Evolutionary conservation across 2,329 filamentous ascomycete species (phyloP).

Genomic region (Passalora sequoiae): DNA sequence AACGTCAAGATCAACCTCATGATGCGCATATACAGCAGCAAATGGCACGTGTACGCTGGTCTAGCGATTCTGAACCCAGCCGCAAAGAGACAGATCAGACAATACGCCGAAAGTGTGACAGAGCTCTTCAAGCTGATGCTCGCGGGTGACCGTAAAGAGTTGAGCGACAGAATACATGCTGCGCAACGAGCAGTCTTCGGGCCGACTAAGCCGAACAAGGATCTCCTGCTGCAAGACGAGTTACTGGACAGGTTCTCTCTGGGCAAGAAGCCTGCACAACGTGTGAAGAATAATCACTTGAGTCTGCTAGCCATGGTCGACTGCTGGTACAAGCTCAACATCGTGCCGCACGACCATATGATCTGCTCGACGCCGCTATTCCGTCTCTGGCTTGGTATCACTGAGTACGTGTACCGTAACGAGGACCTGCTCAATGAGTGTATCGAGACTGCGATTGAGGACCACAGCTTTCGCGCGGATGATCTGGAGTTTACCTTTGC

Average conservation of each 20-base stretch:
- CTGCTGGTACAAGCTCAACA: slow-evolving; percentile 91
- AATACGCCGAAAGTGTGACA: slow-evolving; percentile 89
- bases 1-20: slow-evolving; percentile 99
- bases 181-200: slow-evolving; percentile 70
- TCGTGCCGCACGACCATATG: slow-evolving; percentile 98
- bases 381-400: slow-evolving; percentile 93
- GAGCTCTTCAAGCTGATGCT: slow-evolving; percentile 97
- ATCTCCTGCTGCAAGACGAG: slow-evolving; percentile 70
- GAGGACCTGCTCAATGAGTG: slow-evolving; percentile 69
- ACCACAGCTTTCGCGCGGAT: slow-evolving; percentile 88
- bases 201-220: slow-evolving; percentile 48
- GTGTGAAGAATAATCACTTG: slow-evolving; percentile 85
- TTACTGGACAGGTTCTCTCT: slow-evolving; percentile 86
- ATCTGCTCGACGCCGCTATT: slow-evolving; percentile 97
- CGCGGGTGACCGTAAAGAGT: slow-evolving; percentile 69
- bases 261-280: slow-evolving; percentile 60
- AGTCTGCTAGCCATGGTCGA: slow-evolving; percentile 94
- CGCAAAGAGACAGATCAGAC: slow-evolving; percentile 83
- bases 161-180: slow-evolving; percentile 68
- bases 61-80: slow-evolving; percentile 94
- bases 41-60: slow-evolving; percentile 98
- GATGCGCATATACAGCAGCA: slow-evolving; percentile 93
- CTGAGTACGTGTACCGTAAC: slow-evolving; percentile 90
- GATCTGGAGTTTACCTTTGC: slow-evolving; percentile 98
- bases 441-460: slow-evolving; percentile 77